Evolutionary conservation across 2,329 filamentous ascomycete species (phyloP), one percentile per base, ranked within the genome.

Genomic region (Epichloe hybrida): DNA sequence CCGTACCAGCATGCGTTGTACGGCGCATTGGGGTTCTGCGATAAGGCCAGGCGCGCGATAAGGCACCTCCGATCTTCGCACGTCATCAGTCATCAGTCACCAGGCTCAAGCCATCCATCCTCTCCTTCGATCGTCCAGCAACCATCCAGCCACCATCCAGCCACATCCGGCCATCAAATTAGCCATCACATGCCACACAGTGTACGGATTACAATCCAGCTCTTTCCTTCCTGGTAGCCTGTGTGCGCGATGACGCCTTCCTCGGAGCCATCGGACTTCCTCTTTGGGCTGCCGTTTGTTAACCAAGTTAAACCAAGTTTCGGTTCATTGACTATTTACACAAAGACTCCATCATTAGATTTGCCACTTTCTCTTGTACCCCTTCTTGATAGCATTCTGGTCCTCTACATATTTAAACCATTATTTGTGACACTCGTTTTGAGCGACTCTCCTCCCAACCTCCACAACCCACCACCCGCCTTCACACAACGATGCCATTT

Each of bases 401-500:
- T 2, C 23, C 34, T 45, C 43, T 20, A 36, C 9, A 11, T 1
- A 4, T 31, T 9, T 9, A 31, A 35, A 12, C 21, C 13, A 21
- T 15, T 13, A 21, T 42, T 42, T 2, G 12, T 15, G 38, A 35
- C 39, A 23, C 38, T 41, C 45, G 4, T 38, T 41, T 35, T 13
- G 21, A 21, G 17, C 35, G n/a, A 13, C 6, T 42, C 11, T 15
- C 13, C 27, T 36, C 12, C 31, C 6, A 37, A 6, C 4, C 17
- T 17, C 11, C 31, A 13, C 13, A 5, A 15, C 34, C 40, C 17
- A 6, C 15, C 15, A 9, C 15, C 35, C 21, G n/a, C 7, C 40
- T 7, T n/a, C 40, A 46, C 7, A 13, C 36, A 40, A 50, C 36
- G 12, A 50, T 50, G 42, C 49, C 49, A 31, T 41, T 50, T 21